These are phyloP conservation scores for Cephalotrichum gorgonifer DNA, from an alignment of 2,329 filamentous ascomycete genomes.

Conservation along the genomic window DNA sequence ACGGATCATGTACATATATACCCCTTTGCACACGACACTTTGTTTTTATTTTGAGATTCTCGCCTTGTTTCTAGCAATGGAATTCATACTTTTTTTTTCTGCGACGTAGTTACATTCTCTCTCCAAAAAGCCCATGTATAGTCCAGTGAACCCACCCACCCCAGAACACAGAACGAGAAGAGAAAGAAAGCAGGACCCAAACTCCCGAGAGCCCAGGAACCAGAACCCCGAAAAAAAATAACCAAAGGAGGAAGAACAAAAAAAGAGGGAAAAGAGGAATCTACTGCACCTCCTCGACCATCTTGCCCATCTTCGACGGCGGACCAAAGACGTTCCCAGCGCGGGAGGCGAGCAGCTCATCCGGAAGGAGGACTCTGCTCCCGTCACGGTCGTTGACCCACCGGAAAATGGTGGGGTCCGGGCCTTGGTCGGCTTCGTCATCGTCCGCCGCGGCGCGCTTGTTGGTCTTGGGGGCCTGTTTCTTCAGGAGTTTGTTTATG, in stretches of 20 bases:
- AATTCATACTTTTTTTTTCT: too few species aligned
- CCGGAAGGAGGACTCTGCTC: slow-evolving; percentile 51
- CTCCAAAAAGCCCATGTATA: not conserved
- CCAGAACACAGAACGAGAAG: not conserved
- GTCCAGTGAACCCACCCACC: not conserved
- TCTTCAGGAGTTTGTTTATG: slow-evolving; percentile 82
- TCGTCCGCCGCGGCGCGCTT: slow-evolving; percentile 32
- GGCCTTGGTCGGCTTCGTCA: slow-evolving; percentile 29
- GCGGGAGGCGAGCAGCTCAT: slow-evolving; percentile 56
- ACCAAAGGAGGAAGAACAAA: not conserved
- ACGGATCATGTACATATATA: too few species aligned
- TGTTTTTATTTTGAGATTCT: too few species aligned
- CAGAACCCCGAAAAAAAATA: not conserved
- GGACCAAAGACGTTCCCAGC: slow-evolving; percentile 46
- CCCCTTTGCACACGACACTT: too few species aligned
- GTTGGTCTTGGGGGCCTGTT: slow-evolving; percentile 69
- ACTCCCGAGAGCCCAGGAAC: too few species aligned
- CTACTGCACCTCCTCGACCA: slow-evolving; percentile 45
- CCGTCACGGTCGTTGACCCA: slow-evolving; percentile 62
- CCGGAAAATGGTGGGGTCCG: slow-evolving; percentile 54
- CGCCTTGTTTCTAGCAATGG: too few species aligned
- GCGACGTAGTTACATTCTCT: too few species aligned
- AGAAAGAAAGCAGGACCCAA: too few species aligned
- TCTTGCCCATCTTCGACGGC: slow-evolving; percentile 27
- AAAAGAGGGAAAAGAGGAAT: not conserved